These are phyloP conservation scores for Talaromyces liani DNA, from an alignment of 495 filamentous ascomycete species.

Conservation along the genomic window DNA sequence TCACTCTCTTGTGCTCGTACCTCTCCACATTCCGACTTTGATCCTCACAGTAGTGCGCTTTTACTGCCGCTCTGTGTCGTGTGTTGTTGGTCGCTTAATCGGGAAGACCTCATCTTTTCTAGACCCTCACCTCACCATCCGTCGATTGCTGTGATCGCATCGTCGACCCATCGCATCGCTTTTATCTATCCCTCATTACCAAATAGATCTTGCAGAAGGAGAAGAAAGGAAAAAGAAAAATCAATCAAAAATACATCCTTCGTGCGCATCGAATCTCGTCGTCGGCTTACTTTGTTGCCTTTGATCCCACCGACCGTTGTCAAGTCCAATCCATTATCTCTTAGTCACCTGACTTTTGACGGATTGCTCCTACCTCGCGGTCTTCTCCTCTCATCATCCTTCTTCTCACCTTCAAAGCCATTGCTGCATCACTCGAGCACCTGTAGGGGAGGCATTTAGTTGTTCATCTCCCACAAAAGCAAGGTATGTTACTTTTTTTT, in stretches of 20 bases:
- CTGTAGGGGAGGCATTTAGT: constrained; percentile 93
- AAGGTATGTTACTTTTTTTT: constrained; percentile 35
- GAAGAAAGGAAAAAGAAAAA: constrained; percentile 10
- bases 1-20: neutral
- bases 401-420: neutral
- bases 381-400: neutral
- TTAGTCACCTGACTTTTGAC: neutral
- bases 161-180: neutral
- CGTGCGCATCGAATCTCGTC: neutral
- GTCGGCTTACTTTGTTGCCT: neutral
- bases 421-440: constrained; percentile 13
- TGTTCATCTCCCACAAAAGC: constrained; percentile 90
- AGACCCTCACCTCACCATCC: constrained; percentile 1
- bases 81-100: neutral
- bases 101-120: neutral
- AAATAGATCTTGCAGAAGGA: neutral
- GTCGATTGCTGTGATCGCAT: neutral
- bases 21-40: neutral
- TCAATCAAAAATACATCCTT: neutral
- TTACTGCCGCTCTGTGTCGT: neutral
- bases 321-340: neutral
- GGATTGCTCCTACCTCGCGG: neutral
- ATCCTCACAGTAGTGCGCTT: neutral
- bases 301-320: neutral
- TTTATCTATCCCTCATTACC: neutral